phyloP scores from a whole-genome alignment of 345 rosid species.

The Linum lewisii region DNA sequence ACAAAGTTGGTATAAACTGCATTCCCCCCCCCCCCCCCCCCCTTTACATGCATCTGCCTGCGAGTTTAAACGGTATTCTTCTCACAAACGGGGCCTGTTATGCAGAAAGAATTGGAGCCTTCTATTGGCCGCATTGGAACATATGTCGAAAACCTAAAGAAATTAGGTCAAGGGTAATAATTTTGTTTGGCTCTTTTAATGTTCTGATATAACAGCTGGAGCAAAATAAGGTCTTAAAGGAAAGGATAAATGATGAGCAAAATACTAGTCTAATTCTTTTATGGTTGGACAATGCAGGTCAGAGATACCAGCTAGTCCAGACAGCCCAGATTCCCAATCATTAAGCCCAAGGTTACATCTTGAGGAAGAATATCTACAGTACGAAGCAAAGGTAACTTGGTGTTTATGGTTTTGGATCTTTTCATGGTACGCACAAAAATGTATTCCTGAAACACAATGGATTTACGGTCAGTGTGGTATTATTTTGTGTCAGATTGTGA shows the following conservation, averaged over 20 bases:
- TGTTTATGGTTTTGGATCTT: not conserved
- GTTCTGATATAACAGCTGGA: not conserved
- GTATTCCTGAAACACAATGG: not conserved
- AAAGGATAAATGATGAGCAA: too few species aligned
- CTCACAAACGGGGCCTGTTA: slow-evolving; percentile 9
- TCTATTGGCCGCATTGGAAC: slow-evolving; percentile 53
- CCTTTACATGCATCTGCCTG: not conserved
- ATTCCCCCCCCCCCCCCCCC: too few species aligned
- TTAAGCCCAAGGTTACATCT: slow-evolving; percentile 67
- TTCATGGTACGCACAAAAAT: not conserved
- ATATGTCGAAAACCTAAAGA: slow-evolving; percentile 84
- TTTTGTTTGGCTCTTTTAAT: not conserved
- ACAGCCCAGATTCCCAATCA: slow-evolving; percentile 38
- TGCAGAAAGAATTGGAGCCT: slow-evolving; percentile 79
- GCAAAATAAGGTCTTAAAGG: not conserved
- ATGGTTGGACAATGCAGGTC: slow-evolving; percentile 36
- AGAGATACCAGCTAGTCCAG: slow-evolving; percentile 32
- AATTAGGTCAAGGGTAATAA: slow-evolving; percentile 64
- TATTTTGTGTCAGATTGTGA: slow-evolving; percentile 49
- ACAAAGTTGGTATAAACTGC: not conserved
- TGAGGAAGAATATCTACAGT: slow-evolving; percentile 83
- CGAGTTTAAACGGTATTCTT: not conserved
- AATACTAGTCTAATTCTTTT: slow-evolving; percentile 9
- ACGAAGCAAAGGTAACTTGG: slow-evolving; percentile 68
- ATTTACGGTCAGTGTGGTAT: not conserved